Base-by-base conservation (phyloP, 345 rosid species). In the Eucalyptus guilfoylei region DNA sequence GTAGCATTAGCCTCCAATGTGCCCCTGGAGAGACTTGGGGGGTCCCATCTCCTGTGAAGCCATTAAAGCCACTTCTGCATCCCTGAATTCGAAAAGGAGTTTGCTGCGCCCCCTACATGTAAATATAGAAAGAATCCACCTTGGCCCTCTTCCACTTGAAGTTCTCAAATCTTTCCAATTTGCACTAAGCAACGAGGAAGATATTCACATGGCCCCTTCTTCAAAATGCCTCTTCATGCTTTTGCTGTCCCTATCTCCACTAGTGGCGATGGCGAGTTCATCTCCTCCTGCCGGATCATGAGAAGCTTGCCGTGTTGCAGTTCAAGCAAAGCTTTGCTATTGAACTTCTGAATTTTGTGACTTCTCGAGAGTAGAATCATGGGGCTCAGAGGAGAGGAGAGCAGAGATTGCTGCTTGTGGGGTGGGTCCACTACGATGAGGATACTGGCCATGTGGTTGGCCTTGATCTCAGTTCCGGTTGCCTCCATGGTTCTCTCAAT, bases 331-430 rank as follows among this genome's bases (percentile, higher is more conserved):
- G 91, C 86, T 89, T 92, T 42, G 9, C 10, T 45, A n/a, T 88
- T 7, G 76, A 50, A 11, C 55, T n/a, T 48, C 6, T 69, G 58
- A 50, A 6, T 87, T 47, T 42, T 14, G 3, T 23, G 88, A 67
- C 32, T 42, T 62, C 62, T 45, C 89, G 49, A 90, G 50, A 60
- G 28, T 67, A 10, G 30, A 11, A 15, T 60, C 87, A 11, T 80
- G 90, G 89, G 87, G 21, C 47, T 40, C 44, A 5, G 55, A 88
- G 30, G 58, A 49, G 64, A 90, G 49, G 58, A 49, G 64, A 90
- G 49, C 49, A 9, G 58, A 5, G 88, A 87, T n/a, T 90, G 92
- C 88, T 92, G 92, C 90, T 48, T 37, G 16, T 91, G 93, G 93
- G 91, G 86, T 2, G 91, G 28, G 64, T 91, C 37, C 54, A 62